phyloP scores from a whole-genome alignment of 2,329 filamentous ascomycete species.

The Hypoxylon sp. region DNA sequence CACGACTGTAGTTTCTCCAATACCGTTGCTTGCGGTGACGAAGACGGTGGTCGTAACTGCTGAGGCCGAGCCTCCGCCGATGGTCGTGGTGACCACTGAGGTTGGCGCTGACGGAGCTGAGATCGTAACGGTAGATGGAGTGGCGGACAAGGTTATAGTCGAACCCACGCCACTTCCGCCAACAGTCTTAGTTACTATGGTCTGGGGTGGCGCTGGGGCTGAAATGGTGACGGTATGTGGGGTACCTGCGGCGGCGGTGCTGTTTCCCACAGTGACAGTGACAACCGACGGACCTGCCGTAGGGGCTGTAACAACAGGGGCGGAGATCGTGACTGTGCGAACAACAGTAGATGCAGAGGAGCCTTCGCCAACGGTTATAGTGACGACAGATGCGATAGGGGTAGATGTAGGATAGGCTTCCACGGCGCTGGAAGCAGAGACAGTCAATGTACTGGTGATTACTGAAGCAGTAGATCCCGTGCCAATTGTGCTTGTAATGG shows the following conservation, averaged over 20 bases:
- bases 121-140: slow-evolving; percentile 12
- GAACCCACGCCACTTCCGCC: slow-evolving; percentile 15
- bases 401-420: neutral
- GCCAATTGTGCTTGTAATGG: slow-evolving; percentile 13
- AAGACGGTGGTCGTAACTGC: slow-evolving; percentile 20
- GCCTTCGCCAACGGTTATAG: slow-evolving; percentile 32
- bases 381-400: slow-evolving; percentile 25
- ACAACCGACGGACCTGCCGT: slow-evolving; percentile 27
- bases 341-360: slow-evolving; percentile 3
- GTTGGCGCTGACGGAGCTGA: slow-evolving; percentile 25
- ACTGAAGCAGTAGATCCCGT: slow-evolving; percentile 13
- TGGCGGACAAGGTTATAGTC: slow-evolving; percentile 2
- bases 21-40: neutral
- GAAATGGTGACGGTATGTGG: slow-evolving; percentile 16
- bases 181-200: slow-evolving; percentile 42
- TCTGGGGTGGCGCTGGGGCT: slow-evolving; percentile 11
- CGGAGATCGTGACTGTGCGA: neutral
- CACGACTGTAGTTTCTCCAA: neutral
- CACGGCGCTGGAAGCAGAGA: slow-evolving; percentile 17
- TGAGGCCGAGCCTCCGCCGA: slow-evolving; percentile 16
- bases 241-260: slow-evolving; percentile 13
- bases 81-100: slow-evolving; percentile 21
- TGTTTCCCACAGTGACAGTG: slow-evolving; percentile 28
- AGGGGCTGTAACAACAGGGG: slow-evolving; percentile 6
- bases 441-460: slow-evolving; percentile 35